Evolutionary conservation across 208 protist species (phyloP).

Genomic region (Wallacemonas sp.): DNA sequence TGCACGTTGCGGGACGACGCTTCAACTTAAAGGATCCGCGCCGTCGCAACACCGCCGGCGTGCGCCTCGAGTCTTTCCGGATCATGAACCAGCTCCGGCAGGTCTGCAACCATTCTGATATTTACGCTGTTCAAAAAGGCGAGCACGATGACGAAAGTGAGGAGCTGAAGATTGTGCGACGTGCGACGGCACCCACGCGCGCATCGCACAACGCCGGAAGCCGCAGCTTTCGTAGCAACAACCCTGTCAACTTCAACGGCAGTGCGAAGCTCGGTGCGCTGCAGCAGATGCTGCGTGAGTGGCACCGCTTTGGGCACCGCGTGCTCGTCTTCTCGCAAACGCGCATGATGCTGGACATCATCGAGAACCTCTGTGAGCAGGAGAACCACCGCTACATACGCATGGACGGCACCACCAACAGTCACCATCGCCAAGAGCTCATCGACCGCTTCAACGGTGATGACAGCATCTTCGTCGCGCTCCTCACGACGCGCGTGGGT

Average conservation of each 20-base stretch:
- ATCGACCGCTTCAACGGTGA: constrained; percentile 97
- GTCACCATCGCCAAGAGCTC: constrained; percentile 76
- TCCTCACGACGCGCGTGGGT: constrained; percentile 97
- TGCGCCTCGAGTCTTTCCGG: constrained; percentile 62
- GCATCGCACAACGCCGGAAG: constrained; percentile 8
- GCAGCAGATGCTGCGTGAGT: constrained; percentile 91
- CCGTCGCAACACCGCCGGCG: constrained; percentile 21
- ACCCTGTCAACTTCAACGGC: constrained; percentile 50
- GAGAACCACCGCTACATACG: constrained; percentile 87
- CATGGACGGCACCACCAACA: constrained; percentile 95
- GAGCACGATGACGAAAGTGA: constrained; percentile 34
- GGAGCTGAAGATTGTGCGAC: constrained; percentile 4
- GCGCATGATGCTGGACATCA: constrained; percentile 97
- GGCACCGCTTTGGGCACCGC: constrained; percentile 91
- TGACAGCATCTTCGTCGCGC: constrained; percentile 90
- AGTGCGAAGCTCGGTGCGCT: constrained; percentile 95
- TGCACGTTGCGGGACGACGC: constrained; percentile 61
- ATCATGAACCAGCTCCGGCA: constrained; percentile 76
- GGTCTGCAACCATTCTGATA: constrained; percentile 83
- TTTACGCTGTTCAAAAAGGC: constrained; percentile 51
- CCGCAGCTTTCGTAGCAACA: constrained; percentile 70
- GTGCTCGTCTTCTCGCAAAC: constrained; percentile 98
- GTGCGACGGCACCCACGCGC: constrained; percentile 1
- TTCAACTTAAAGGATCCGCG: constrained; percentile 42
- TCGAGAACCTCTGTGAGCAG: constrained; percentile 92